Percentiles rank a stretch among this genome's conserved stretches.
These are phyloP conservation scores for Claviceps sp. DNA, from an alignment of 2,329 filamentous ascomycete species.

Conservation along the genomic window DNA sequence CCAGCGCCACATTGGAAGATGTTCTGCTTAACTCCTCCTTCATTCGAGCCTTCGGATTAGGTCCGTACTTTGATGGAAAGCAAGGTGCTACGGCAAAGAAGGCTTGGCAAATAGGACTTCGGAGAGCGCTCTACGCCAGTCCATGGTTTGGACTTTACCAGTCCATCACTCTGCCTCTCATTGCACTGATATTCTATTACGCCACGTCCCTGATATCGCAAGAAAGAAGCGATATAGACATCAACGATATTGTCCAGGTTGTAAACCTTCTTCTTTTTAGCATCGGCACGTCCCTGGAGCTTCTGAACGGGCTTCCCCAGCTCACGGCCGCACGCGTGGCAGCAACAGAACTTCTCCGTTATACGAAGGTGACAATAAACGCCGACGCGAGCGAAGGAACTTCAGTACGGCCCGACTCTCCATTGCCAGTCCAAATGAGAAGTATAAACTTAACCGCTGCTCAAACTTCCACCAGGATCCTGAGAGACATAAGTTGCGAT, in stretches of 20 bases:
- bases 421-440: slow-evolving; percentile 31
- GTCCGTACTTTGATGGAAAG: slow-evolving; percentile 54
- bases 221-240: slow-evolving; percentile 28
- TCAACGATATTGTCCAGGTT: slow-evolving; percentile 54
- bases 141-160: slow-evolving; percentile 68
- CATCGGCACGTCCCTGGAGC: slow-evolving; percentile 55
- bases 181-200: slow-evolving; percentile 74
- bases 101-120: slow-evolving; percentile 48
- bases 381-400: slow-evolving; percentile 19
- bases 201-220: slow-evolving; percentile 50
- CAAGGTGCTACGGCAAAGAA: slow-evolving; percentile 37
- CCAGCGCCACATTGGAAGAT: slow-evolving; percentile 50
- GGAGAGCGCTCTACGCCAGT: slow-evolving; percentile 53
- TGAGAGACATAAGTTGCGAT: slow-evolving; percentile 31
- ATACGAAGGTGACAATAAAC: slow-evolving; percentile 39
- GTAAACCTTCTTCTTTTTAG: slow-evolving; percentile 77
- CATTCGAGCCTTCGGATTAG: slow-evolving; percentile 61
- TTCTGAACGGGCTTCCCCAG: slow-evolving; percentile 67
- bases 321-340: slow-evolving; percentile 61
- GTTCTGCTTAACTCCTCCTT: slow-evolving; percentile 68
- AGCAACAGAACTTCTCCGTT: slow-evolving; percentile 53
- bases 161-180: slow-evolving; percentile 55
- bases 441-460: slow-evolving; percentile 44
- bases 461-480: not conserved
- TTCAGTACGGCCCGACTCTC: slow-evolving; percentile 11